Base-by-base conservation (phyloP, 2,329 filamentous ascomycete species). In the Mycogone perniciosa region DNA sequence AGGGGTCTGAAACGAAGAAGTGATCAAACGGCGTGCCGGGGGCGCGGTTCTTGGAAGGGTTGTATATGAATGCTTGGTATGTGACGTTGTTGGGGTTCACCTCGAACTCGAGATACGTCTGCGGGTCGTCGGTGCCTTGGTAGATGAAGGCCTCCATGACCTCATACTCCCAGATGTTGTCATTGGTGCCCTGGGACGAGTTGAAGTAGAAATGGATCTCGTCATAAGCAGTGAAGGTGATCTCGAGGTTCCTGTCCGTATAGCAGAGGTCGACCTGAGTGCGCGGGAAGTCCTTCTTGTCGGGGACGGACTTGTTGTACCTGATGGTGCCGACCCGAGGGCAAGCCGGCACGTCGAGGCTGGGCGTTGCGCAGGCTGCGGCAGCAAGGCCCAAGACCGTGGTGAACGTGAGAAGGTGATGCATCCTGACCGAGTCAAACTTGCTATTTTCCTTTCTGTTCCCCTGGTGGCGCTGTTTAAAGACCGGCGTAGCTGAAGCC, bases 131-230 rank as follows among this genome's bases (percentile, higher is more conserved):
- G 53, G 64, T 69, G 47, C 75, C 75, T 33, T 61, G 67, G 58
- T 71, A 65, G 54, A 77, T 68, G 57, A 77, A 77, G 8, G 69
- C 68, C 57, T 77, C 75, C 70, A 77, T 74, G 34, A 77, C 74
- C 55, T 76, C 72, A 58, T 77, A 77, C 48, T 68, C 57, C 65
- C 69, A 77, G 45, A 78, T 72, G 41, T 70, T 64, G 44, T 70
- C 73, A 54, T 77, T 77, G 40, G 67, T 76, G 48, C 60, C 65
- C 42, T 72, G 67, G 29, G 56, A 64, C 13, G 60, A 57, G 58
- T 75, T 69, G 62, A 68, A 77, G 64, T 67, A 76, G 57, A 72
- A 77, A 59, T 69, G 68, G 38, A 64, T 69, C 63, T 77, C 75
- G 39, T 74, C 64, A 46, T 66, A 59, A 4, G 75, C 75, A 2